Base-by-base conservation (phyloP, 2,329 filamentous ascomycete species). In the Stylonectria norvegica region DNA sequence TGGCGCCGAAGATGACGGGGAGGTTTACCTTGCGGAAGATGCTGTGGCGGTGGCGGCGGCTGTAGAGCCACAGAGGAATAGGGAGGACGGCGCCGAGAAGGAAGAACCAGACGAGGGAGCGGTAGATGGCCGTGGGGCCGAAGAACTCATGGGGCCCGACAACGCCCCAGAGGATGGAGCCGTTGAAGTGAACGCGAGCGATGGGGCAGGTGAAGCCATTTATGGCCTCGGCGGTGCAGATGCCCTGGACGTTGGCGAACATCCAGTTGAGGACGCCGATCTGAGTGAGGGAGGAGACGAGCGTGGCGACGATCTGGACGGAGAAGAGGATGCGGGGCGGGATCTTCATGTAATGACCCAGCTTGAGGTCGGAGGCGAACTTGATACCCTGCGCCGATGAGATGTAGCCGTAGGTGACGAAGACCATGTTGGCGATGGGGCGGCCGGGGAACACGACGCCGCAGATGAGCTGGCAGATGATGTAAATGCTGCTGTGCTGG, bases 361-460 rank as follows among this genome's bases (percentile, higher is more conserved):
- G 76, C 64, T 95, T 95, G 36, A 95, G 74, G 61, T 95, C 89
- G 2, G 86, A 83, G 1, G 86, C 85, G 59, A 94, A 95, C 59
- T 94, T 93, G 62, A 94, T 85, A 19, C 89, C 89, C 66, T 95
- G 89, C 0, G 87, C 86, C 0, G 86, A 90, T 4, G 86, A 89
- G 58, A 93, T 93, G 64, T 93, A 94, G 47, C 87, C 88, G 60
- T 93, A 95, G 0, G 87, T 93, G 34, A 91, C 87, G 56, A 94
- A 95, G 23, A 94, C 86, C 89, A 94, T 94, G 63, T 94, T 93
- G 36, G 88, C 89, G 9, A 94, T 86, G 1, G 89, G 89, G 1
- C 85, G 83, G 19, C 89, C 89, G 1, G 88, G 88, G 60, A 94
- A 94, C 12, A 89, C 73, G 36, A 78, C 81, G 38, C 89, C 89